Base-by-base conservation (phyloP, 2,329 filamentous ascomycete species). In the Cordyceps militaris region DNA sequence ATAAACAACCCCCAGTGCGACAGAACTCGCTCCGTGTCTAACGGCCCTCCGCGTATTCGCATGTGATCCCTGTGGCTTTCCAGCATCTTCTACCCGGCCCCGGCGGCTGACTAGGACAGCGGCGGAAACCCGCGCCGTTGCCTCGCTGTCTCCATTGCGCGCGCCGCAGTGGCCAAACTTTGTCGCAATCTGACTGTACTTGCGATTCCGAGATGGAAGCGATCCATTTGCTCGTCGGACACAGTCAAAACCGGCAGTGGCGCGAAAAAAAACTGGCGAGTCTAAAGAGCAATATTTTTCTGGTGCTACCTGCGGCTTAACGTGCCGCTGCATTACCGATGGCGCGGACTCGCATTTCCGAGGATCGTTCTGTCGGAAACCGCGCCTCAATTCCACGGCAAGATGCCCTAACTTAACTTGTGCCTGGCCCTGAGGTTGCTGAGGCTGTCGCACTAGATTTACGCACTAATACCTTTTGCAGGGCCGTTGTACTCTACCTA, bases 131-230 rank as follows among this genome's bases (percentile, higher is more conserved):
- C 52, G 23, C 40, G 30, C 52, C 52, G 36, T 47, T 36, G n/a
- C 13, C 19, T 23, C 34, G 34, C 24, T 26, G 24, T 14, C 4
- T 4, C 40, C 19, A 28, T 28, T 6, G 21, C 5, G 16, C 26
- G 11, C n/a, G 19, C 4, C 28, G 51, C 16, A 36, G 34, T 40
- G 51, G 28, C n/a, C 40, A 24, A 54, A 43, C 24, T 14, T 52
- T 19, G 30, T 11, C 34, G 19, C 53, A 38, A 34, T 56, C 53
- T 56, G 53, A 49, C 53, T 56, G 43, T 56, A 28, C 44, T n/a
- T 30, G n/a, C 53, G 53, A 56, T 56, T 56, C 53, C 53, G 53
- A 56, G 44, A 56, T 56, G 44, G 32, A 56, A 30, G n/a, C 16
- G n/a, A 14, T 19, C 16, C 16, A 42, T 49, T 19, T 48, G 32